phyloP scores from a whole-genome alignment of 108 stramenopile genomes.

The Parmales sp. region DNA sequence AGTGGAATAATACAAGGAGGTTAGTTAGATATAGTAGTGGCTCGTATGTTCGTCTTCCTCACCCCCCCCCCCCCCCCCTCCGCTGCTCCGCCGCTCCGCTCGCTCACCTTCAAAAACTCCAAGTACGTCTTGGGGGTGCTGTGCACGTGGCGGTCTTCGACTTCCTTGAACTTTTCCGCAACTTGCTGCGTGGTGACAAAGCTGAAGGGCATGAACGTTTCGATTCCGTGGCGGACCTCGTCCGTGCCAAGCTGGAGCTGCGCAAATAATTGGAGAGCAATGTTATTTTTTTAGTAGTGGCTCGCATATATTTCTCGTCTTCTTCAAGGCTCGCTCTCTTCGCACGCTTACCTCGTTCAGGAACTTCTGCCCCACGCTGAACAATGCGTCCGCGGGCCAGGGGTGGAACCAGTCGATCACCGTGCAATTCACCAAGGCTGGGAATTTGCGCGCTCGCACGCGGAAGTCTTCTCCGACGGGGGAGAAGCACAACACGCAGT shows the following conservation, averaged over 20 bases:
- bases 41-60: too few species aligned
- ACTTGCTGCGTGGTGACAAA: conserved; percentile 37
- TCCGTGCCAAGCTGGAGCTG: conserved; percentile 25
- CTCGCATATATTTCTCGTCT: too few species aligned
- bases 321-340: too few species aligned
- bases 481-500: conserved; percentile 48
- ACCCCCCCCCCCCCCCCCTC: too few species aligned
- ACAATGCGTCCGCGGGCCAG: conserved; percentile 52
- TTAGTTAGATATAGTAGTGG: too few species aligned
- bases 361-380: conserved; percentile 40
- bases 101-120: conserved; percentile 42
- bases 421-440: conserved; percentile 52
- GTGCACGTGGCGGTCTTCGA: conserved; percentile 42
- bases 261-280: too few species aligned
- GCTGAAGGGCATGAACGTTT: conserved; percentile 42
- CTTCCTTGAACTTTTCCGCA: conserved; percentile 28
- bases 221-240: conserved; percentile 39
- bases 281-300: too few species aligned
- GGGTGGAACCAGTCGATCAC: conserved; percentile 69
- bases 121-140: conserved; percentile 56
- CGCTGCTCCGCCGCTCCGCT: too few species aligned
- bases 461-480: conserved; percentile 53
- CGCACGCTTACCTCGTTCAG: conserved; percentile 33
- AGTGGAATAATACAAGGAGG: too few species aligned
- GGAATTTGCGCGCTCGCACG: conserved; percentile 49